A percentile compares a stretch with the other conserved stretches of the same genome.
Conservation (phyloP, 2,329 filamentous ascomycete species). For the Nothophoma quercina region DNA sequence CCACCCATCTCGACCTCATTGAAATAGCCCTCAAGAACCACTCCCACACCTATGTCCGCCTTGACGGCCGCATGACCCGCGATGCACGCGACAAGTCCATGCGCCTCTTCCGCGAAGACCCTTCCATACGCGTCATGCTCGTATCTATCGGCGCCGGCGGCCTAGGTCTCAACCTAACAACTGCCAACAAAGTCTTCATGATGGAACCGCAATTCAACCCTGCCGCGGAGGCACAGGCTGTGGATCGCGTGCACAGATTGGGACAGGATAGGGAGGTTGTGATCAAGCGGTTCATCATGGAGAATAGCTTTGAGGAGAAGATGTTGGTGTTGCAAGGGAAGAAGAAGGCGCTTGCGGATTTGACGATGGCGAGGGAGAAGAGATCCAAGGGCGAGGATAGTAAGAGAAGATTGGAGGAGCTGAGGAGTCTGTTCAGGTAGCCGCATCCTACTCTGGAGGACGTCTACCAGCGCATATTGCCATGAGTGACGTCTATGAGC, state of each 20-base stretch:
- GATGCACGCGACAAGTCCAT: conserved; percentile 76
- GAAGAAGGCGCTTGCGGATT: conserved; percentile 88
- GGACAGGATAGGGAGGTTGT: conserved; percentile 85
- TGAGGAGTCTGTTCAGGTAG: conserved; percentile 64
- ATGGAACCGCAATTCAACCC: conserved; percentile 99
- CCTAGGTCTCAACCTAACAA: conserved; percentile 87
- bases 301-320: conserved; percentile 89
- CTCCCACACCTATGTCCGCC: conserved; percentile 74
- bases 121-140: conserved; percentile 77
- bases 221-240: conserved; percentile 89
- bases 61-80: conserved; percentile 89
- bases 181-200: conserved; percentile 86
- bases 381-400: conserved; percentile 67
- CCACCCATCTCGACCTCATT: conserved; percentile 90
- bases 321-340: conserved; percentile 89
- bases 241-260: conserved; percentile 75
- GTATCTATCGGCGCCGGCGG: conserved; percentile 94
- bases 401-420: conserved; percentile 69
- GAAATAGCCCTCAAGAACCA: conserved; percentile 76
- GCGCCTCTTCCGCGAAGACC: conserved; percentile 77
- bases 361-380: conserved; percentile 67
- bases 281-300: conserved; percentile 92
- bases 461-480: no score
- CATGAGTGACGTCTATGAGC: no score
- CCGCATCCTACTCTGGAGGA: no score